These are phyloP conservation scores for Talaromyces ruber DNA, from an alignment of 495 filamentous ascomycete species.

Conservation along the genomic window DNA sequence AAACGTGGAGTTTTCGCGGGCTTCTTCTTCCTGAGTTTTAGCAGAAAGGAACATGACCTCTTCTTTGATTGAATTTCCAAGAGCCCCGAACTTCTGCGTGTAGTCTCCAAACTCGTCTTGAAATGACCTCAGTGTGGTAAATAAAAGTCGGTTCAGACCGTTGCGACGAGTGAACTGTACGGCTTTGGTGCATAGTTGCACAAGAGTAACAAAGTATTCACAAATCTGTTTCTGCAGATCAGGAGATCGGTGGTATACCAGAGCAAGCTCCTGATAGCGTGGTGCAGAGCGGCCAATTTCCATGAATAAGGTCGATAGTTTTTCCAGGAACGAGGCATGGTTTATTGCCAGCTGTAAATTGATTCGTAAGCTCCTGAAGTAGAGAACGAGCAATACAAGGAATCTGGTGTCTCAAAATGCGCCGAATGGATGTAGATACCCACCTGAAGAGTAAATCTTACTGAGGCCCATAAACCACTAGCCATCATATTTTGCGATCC, in stretches of 20 bases:
- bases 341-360: background rate
- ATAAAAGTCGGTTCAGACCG: background rate
- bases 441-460: conserved; percentile 30
- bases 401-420: background rate
- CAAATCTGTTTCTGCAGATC: conserved; percentile 25
- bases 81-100: conserved; percentile 21
- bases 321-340: conserved; percentile 25
- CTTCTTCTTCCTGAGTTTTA: conserved; percentile 23
- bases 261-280: conserved; percentile 27
- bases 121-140: background rate
- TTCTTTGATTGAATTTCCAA: conserved; percentile 28
- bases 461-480: conserved; percentile 34
- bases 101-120: conserved; percentile 8
- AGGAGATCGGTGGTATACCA: conserved; percentile 31
- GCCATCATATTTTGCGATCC: conserved; percentile 37
- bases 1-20: conserved; percentile 11
- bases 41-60: conserved; percentile 22
- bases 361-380: background rate
- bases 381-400: too few species aligned
- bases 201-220: conserved; percentile 36
- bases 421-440: conserved; percentile 1
- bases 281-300: conserved; percentile 28
- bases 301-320: conserved; percentile 33
- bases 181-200: conserved; percentile 28
- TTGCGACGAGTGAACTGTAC: conserved; percentile 18